A percentile compares a stretch with the other conserved stretches of the same genome.
phyloP scores from a whole-genome alignment of 345 rosid genomes.

The Melastoma malabathricum region DNA sequence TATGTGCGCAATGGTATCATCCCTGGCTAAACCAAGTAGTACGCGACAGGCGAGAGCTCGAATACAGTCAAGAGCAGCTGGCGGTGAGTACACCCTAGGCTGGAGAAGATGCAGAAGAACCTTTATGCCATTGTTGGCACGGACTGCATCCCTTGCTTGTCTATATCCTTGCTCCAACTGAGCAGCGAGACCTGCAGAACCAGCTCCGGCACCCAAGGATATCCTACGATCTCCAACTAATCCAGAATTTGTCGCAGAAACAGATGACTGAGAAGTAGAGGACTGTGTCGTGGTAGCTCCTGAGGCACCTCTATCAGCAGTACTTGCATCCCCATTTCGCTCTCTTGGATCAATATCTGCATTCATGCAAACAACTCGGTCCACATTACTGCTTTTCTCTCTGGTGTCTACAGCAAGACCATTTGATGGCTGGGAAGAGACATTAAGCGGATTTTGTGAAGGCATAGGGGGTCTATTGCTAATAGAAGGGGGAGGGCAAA shows the following conservation, averaged over 20 bases:
- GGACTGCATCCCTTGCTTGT: conserved; percentile 90
- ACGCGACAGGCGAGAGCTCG: conserved; percentile 94
- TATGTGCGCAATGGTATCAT: conserved; percentile 90
- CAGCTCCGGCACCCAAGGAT: conserved; percentile 93
- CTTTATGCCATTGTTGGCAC: conserved; percentile 94
- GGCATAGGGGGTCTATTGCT: conserved; percentile 61
- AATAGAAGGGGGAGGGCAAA: conserved; percentile 96
- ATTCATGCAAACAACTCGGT: conserved; percentile 26
- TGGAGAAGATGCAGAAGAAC: conserved; percentile 93
- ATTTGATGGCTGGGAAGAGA: conserved; percentile 31
- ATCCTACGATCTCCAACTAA: conserved; percentile 95
- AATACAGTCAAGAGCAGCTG: conserved; percentile 84
- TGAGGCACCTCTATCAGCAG: conserved; percentile 29
- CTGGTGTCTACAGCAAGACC: conserved; percentile 25
- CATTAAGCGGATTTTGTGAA: conserved; percentile 42
- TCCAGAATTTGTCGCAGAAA: conserved; percentile 55
- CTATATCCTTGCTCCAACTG: conserved; percentile 95
- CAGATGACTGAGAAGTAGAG: conserved; percentile 41
- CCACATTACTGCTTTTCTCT: conserved; percentile 28
- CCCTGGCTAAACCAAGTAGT: conserved; percentile 95
- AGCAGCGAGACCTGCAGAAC: conserved; percentile 96
- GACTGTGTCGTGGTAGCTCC: conserved; percentile 24
- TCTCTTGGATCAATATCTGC: conserved; percentile 40
- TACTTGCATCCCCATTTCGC: conserved; percentile 33
- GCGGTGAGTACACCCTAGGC: conserved; percentile 76